Conservation (phyloP, 129 eudicot species). For the Ambrosia artemisiifolia region DNA sequence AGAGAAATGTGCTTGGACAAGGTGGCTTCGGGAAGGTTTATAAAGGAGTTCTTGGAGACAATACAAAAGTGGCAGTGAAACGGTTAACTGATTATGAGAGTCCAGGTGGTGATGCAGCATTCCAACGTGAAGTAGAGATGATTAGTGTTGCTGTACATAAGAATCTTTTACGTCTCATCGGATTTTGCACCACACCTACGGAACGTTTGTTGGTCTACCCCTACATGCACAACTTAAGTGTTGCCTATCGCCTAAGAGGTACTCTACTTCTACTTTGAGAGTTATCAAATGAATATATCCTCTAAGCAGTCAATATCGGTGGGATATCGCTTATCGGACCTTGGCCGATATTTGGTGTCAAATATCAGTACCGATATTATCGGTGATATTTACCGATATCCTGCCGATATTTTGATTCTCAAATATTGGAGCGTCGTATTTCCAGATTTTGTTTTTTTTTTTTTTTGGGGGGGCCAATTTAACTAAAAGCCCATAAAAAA, state of each 20-base stretch:
- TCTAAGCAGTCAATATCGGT: no score
- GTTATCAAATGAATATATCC: no score
- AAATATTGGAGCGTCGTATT: no score
- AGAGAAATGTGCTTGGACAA: slow-evolving; percentile 92
- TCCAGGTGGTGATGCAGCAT: slow-evolving; percentile 94
- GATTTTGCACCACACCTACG: slow-evolving; percentile 95
- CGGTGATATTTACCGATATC: no score
- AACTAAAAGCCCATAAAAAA: no score
- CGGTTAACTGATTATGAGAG: slow-evolving; percentile 84
- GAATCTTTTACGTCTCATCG: slow-evolving; percentile 80
- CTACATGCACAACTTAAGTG: slow-evolving; percentile 93
- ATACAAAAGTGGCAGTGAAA: slow-evolving; percentile 94
- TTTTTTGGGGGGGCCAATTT: no score
- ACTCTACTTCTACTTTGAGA: background rate
- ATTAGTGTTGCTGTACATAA: slow-evolving; percentile 96
- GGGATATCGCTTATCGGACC: no score
- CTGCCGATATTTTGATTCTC: no score
- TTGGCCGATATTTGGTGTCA: no score
- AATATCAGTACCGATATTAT: no score
- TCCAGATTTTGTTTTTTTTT: no score
- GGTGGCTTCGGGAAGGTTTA: slow-evolving; percentile 99
- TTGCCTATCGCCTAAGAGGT: slow-evolving; percentile 96
- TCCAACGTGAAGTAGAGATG: slow-evolving; percentile 99
- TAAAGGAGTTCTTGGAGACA: slow-evolving; percentile 79
- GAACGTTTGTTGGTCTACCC: slow-evolving; percentile 97